A percentile compares a stretch with the other conserved stretches of the same genome.
phyloP scores from a whole-genome alignment of 202 grass and related monocot species.

The Setaria italica region DNA sequence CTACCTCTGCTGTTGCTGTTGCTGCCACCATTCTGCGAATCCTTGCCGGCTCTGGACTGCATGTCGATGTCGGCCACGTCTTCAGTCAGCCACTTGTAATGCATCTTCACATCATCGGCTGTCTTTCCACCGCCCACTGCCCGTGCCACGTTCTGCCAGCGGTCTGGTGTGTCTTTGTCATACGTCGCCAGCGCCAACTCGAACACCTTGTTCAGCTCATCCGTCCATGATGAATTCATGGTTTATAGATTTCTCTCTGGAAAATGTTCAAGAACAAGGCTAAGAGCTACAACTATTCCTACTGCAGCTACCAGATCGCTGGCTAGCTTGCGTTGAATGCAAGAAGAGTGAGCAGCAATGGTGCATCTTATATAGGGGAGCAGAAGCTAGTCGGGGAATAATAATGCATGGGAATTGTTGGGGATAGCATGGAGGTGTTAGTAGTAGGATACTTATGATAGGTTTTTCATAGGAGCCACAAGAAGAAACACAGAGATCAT shows the following conservation, averaged over 20 bases:
- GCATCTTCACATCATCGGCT: conserved; percentile 52
- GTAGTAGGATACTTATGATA: conserved; percentile 18
- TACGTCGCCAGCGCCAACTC: conserved; percentile 54
- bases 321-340: conserved; percentile 23
- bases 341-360: conserved; percentile 24
- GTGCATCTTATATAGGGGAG: conserved; percentile 49
- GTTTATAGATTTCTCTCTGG: background rate
- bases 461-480: conserved; percentile 56
- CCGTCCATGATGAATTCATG: conserved; percentile 54
- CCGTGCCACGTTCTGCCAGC: conserved; percentile 63
- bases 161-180: conserved; percentile 50
- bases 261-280: background rate
- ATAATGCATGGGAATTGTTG: conserved; percentile 38
- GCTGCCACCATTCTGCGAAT: background rate
- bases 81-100: conserved; percentile 7
- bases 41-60: no score
- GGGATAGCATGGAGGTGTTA: conserved; percentile 17
- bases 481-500: conserved; percentile 37
- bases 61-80: conserved; percentile 41
- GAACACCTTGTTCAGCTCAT: conserved; percentile 52
- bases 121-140: conserved; percentile 53
- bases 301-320: background rate
- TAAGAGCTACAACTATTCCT: background rate
- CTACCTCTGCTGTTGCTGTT: conserved; percentile 45
- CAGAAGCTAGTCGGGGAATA: conserved; percentile 47